These are phyloP conservation scores for Furcasterigmium furcatum DNA, from an alignment of 2,329 filamentous ascomycete species.

Conservation along the genomic window DNA sequence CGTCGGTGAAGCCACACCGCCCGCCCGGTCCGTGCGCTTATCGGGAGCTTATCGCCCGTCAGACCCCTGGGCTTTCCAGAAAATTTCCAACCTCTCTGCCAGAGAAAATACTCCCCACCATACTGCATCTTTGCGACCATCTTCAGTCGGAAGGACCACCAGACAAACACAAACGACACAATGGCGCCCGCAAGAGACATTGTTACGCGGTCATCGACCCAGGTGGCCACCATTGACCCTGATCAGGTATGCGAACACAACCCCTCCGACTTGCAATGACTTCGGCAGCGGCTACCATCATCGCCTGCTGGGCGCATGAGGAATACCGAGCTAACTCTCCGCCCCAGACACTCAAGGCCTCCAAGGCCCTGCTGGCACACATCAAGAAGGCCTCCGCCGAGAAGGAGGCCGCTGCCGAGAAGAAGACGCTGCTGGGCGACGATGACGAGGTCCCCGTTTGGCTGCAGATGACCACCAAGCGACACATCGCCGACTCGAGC, in stretches of 20 bases:
- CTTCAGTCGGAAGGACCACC: neutral
- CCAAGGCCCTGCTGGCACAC: slow-evolving; percentile 58
- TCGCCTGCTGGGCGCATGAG: neutral
- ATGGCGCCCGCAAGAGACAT: slow-evolving; percentile 41
- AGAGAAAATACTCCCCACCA: neutral
- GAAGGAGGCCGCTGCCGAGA: slow-evolving; percentile 39
- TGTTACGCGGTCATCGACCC: slow-evolving; percentile 20
- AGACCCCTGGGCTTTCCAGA: slow-evolving; percentile 6
- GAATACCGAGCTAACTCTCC: slow-evolving; percentile 7
- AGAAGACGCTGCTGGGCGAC: slow-evolving; percentile 53
- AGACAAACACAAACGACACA: slow-evolving; percentile 9
- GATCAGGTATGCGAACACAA: slow-evolving; percentile 31
- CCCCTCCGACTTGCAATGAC: neutral
- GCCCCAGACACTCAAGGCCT: slow-evolving; percentile 57
- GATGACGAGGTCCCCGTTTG: slow-evolving; percentile 51
- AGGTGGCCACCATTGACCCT: slow-evolving; percentile 31
- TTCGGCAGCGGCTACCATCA: neutral
- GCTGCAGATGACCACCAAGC: slow-evolving; percentile 63
- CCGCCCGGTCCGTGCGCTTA: slow-evolving; percentile 4
- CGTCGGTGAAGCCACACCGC: neutral
- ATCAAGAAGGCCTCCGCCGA: slow-evolving; percentile 53
- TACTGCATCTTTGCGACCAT: neutral
- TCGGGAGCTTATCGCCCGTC: slow-evolving; percentile 11
- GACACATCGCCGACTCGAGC: slow-evolving; percentile 67
- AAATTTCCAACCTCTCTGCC: slow-evolving; percentile 6